Percentiles rank a stretch among this genome's conserved stretches.
Conservation (phyloP, 163 green algal genomes). For the Chloroidium sp. region DNA sequence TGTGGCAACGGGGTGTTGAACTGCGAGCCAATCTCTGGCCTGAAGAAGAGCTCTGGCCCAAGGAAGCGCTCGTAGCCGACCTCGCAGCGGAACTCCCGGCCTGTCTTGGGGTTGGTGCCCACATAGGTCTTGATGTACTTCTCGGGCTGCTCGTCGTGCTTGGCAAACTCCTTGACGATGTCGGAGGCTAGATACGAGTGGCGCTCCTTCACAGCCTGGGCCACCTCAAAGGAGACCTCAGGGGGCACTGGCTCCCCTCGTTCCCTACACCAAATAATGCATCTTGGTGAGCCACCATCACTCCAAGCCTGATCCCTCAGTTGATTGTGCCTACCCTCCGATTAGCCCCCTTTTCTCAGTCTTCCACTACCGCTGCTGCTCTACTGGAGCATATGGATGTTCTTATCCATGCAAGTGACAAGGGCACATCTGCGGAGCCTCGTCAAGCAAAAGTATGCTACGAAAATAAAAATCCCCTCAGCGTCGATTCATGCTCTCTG, state of each 20-base stretch:
- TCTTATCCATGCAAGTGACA: too few species aligned
- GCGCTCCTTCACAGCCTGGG: conserved; percentile 58
- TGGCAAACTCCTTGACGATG: conserved; percentile 36
- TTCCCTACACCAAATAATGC: conserved; percentile 24
- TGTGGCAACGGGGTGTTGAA: conserved; percentile 38
- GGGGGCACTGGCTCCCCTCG: conserved; percentile 52
- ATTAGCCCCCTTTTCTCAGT: too few species aligned
- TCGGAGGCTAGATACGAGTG: conserved; percentile 50
- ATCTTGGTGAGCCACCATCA: too few species aligned
- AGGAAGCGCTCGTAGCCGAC: conserved; percentile 68
- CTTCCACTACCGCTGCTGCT: too few species aligned
- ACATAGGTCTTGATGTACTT: conserved; percentile 33
- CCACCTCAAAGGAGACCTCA: conserved; percentile 56
- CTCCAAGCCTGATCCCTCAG: too few species aligned
- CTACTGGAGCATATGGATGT: too few species aligned
- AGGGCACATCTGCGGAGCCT: too few species aligned
- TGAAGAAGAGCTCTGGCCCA: conserved; percentile 73
- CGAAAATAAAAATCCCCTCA: too few species aligned
- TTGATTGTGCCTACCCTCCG: too few species aligned
- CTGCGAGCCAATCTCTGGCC: conserved; percentile 48
- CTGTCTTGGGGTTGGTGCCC: conserved; percentile 24
- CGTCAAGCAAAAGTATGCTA: too few species aligned
- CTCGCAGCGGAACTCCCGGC: conserved; percentile 23
- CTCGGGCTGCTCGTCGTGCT: conserved; percentile 35
- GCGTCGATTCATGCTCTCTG: too few species aligned